A percentile compares a stretch with the other conserved stretches of the same genome.
phyloP scores from a whole-genome alignment of 2,329 filamentous ascomycete genomes.

The Aspergillus sclerotialis region DNA sequence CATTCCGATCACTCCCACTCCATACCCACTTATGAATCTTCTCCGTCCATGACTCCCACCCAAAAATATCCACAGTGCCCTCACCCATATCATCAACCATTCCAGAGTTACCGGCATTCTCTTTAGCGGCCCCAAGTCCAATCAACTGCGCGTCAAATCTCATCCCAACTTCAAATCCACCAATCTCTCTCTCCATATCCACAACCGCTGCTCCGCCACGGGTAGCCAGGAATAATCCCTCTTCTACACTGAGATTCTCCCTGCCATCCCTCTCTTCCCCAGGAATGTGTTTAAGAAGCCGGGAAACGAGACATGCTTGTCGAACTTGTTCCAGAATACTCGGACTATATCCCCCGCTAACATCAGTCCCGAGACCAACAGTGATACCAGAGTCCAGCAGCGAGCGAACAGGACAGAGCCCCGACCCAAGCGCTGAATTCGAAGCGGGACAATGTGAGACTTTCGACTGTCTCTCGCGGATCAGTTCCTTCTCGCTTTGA shows the following conservation, averaged over 20 bases:
- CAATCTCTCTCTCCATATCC: conserved; percentile 63
- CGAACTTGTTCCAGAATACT: conserved; percentile 76
- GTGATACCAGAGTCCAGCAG: conserved; percentile 67
- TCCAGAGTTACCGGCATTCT: conserved; percentile 2
- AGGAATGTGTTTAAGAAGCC: conserved; percentile 54
- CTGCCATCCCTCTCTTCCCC: conserved; percentile 35
- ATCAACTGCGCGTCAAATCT: conserved; percentile 88
- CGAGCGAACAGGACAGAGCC: conserved; percentile 66
- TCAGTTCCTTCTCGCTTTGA: conserved; percentile 57
- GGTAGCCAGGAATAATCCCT: conserved; percentile 80
- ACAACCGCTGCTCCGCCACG: conserved; percentile 79
- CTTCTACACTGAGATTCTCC: conserved; percentile 71
- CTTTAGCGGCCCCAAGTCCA: conserved; percentile 47
- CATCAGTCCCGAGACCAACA: conserved; percentile 83
- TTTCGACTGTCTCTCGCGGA: conserved; percentile 56
- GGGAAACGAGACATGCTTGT: conserved; percentile 70
- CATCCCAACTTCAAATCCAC: conserved; percentile 78
- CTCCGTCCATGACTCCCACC: conserved; percentile 84
- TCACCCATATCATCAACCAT: conserved; percentile 23
- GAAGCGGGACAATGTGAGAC: conserved; percentile 81
- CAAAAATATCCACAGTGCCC: conserved; percentile 78
- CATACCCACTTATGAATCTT: conserved; percentile 90
- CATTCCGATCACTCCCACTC: conserved; percentile 88
- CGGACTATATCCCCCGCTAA: conserved; percentile 78
- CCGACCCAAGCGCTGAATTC: conserved; percentile 76